Evolutionary conservation across 2,329 filamentous ascomycete species (phyloP).

Genomic region (Stagonosporopsis tanaceti): DNA sequence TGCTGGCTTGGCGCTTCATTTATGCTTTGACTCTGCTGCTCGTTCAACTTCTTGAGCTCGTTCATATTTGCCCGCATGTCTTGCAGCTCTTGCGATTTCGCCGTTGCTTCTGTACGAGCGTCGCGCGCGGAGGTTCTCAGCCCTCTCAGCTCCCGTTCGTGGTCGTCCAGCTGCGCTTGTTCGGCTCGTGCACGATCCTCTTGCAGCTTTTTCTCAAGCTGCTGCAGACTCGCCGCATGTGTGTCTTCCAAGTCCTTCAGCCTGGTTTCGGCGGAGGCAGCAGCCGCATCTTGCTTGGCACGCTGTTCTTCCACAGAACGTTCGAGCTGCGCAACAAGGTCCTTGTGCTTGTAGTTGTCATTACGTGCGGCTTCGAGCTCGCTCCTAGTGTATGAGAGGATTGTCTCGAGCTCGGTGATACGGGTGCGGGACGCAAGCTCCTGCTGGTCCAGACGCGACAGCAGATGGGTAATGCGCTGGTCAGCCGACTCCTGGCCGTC

Average conservation of each 20-base stretch:
- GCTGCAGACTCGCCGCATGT: slow-evolving; percentile 32
- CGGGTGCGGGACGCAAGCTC: slow-evolving; percentile 38
- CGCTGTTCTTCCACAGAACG: slow-evolving; percentile 26
- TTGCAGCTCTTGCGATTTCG: not conserved
- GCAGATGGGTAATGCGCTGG: slow-evolving; percentile 34
- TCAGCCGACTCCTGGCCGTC: slow-evolving; percentile 24
- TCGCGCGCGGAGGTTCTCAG: slow-evolving; percentile 29
- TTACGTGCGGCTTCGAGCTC: slow-evolving; percentile 42
- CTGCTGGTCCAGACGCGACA: slow-evolving; percentile 39
- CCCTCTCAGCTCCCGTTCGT: slow-evolving; percentile 28
- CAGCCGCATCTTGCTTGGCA: slow-evolving; percentile 18
- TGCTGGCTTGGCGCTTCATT: not conserved
- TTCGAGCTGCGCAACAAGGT: slow-evolving; percentile 29
- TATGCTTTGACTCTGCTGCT: no score
- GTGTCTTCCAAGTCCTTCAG: slow-evolving; percentile 34
- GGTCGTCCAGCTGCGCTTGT: slow-evolving; percentile 37
- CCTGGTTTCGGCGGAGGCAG: slow-evolving; percentile 16
- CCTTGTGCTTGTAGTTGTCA: slow-evolving; percentile 43
- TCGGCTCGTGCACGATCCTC: slow-evolving; percentile 22
- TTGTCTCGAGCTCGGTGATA: slow-evolving; percentile 47
- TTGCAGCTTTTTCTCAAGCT: slow-evolving; percentile 40
- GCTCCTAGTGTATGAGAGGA: slow-evolving; percentile 43
- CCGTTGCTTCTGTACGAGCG: slow-evolving; percentile 18
- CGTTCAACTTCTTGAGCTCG: not conserved
- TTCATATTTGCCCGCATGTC: not conserved